phyloP scores from a whole-genome alignment of 257 asterid species.

The Paulownia fortunei region DNA sequence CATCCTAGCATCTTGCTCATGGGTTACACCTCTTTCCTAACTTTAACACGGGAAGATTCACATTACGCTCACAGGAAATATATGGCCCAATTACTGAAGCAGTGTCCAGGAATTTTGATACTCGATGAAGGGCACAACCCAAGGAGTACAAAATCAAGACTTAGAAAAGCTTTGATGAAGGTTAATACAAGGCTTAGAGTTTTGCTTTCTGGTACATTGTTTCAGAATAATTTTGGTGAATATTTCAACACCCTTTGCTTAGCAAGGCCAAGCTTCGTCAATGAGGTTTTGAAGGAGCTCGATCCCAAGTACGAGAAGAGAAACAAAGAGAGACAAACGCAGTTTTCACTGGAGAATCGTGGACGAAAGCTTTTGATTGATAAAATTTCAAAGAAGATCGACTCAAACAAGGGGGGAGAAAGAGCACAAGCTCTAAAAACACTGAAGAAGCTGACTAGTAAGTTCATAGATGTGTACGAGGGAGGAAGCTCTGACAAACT shows the following conservation, averaged over 20 bases:
- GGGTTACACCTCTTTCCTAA: conserved; percentile 96
- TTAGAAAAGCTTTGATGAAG: conserved; percentile 88
- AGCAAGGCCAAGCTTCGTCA: conserved; percentile 83
- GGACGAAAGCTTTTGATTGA: conserved; percentile 86
- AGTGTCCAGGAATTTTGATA: conserved; percentile 89
- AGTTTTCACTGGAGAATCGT: conserved; percentile 77
- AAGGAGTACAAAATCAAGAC: conserved; percentile 94
- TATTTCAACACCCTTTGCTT: conserved; percentile 92
- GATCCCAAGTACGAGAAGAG: conserved; percentile 86
- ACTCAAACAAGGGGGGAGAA: conserved; percentile 70
- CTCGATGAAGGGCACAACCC: conserved; percentile 99
- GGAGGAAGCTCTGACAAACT: conserved; percentile 80
- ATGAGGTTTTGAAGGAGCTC: conserved; percentile 81
- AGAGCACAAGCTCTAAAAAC: conserved; percentile 75
- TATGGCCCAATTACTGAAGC: conserved; percentile 86
- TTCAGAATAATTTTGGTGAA: conserved; percentile 96
- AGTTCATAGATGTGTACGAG: conserved; percentile 90
- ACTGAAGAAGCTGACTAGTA: conserved; percentile 69
- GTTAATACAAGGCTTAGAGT: conserved; percentile 87
- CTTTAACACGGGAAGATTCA: conserved; percentile 90
- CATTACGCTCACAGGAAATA: conserved; percentile 94
- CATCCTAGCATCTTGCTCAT: conserved; percentile 92
- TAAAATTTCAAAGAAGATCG: conserved; percentile 75
- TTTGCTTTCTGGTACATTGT: conserved; percentile 87
- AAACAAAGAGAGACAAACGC: conserved; percentile 57